phyloP scores from a whole-genome alignment of 2,329 filamentous ascomycete species.

The Westerdykella sp. region DNA sequence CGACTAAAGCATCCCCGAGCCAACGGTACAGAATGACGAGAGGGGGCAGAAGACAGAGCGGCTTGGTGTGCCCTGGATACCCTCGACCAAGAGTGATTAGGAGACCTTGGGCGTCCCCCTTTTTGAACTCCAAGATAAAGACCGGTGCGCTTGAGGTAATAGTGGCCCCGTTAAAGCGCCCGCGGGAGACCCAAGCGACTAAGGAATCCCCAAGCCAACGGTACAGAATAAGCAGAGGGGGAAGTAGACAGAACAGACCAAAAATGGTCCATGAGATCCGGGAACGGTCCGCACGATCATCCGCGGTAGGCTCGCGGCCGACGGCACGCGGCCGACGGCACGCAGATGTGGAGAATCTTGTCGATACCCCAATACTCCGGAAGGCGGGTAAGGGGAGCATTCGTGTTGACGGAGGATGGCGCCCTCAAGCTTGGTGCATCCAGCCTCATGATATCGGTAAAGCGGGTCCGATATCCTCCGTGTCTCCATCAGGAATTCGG shows the following conservation, averaged over 20 bases:
- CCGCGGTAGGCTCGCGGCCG: conserved; percentile 16
- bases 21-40: conserved; percentile 33
- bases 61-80: no score
- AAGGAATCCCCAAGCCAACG: conserved; percentile 29
- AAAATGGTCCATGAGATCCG: conserved; percentile 32
- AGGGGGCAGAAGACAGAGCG: conserved; percentile 31
- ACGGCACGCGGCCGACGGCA: no score
- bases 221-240: conserved; percentile 33
- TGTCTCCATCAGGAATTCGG: no score
- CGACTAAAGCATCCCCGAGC: conserved; percentile 27
- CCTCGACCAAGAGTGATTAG: no score
- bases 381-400: conserved; percentile 17
- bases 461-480: conserved; percentile 9
- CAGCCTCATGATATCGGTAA: conserved; percentile 13
- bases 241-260: conserved; percentile 28
- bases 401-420: conserved; percentile 26
- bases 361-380: background rate
- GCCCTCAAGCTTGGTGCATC: background rate
- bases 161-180: conserved; percentile 25
- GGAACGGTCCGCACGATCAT: conserved; percentile 23
- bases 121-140: conserved; percentile 20
- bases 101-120: no score
- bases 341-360: conserved; percentile 23
- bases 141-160: conserved; percentile 22
- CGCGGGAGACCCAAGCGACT: conserved; percentile 26